phyloP scores from a whole-genome alignment of 176 grass and related monocot genomes.

The Triticum aestivum region DNA sequence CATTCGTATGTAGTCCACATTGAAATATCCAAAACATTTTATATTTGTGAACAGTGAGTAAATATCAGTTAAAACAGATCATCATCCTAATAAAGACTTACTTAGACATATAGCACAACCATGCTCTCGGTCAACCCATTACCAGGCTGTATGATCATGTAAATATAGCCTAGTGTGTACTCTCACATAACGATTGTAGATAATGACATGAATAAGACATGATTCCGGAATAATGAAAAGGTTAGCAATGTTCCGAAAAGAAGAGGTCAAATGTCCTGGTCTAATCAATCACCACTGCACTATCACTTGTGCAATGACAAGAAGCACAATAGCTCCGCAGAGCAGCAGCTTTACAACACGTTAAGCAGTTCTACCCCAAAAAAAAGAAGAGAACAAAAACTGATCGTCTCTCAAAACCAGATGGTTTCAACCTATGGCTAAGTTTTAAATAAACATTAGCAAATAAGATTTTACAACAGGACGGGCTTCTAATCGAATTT shows the following conservation, averaged over 20 bases:
- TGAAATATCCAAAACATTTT: too few species aligned
- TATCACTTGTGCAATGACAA: background rate
- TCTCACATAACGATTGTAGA: background rate
- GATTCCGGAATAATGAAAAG: too few species aligned
- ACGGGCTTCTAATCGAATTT: conserved; percentile 21
- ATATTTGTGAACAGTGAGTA: too few species aligned
- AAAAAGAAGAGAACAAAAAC: background rate
- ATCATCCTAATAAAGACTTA: too few species aligned
- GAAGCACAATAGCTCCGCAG: background rate
- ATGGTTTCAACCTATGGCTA: conserved; percentile 27
- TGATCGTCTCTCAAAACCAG: background rate
- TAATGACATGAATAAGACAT: background rate
- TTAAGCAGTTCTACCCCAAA: conserved; percentile 28
- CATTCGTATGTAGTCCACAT: too few species aligned
- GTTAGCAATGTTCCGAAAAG: background rate
- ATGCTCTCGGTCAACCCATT: background rate
- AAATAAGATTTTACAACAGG: conserved; percentile 31
- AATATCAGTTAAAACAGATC: too few species aligned
- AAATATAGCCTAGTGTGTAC: background rate
- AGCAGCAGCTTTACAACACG: conserved; percentile 34
- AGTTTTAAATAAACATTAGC: conserved; percentile 37
- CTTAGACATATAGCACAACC: background rate
- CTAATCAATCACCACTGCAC: conserved; percentile 7
- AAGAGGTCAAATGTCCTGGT: background rate
- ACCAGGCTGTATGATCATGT: background rate